These are phyloP conservation scores for Aspergillus sojae DNA, from an alignment of 2,329 filamentous ascomycete species.

Conservation along the genomic window DNA sequence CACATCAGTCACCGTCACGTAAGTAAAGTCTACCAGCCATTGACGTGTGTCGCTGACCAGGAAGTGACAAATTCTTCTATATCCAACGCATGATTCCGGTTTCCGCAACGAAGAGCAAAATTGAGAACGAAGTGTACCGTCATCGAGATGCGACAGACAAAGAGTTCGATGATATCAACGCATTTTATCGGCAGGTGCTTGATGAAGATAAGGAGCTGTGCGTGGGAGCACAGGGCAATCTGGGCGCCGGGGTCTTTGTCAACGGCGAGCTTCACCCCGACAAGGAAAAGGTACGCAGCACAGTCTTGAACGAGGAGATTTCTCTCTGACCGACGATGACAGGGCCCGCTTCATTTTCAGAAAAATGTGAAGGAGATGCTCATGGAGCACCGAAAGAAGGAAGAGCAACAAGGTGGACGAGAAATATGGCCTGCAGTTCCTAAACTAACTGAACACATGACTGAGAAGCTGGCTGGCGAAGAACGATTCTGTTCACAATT, in stretches of 20 bases:
- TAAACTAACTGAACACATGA: neutral
- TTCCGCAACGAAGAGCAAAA: constrained; percentile 53
- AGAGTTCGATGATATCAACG: constrained; percentile 59
- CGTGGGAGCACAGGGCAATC: constrained; percentile 60
- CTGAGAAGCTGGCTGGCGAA: neutral
- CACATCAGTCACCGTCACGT: constrained; percentile 36
- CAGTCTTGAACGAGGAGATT: neutral
- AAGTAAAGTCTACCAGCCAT: constrained; percentile 12
- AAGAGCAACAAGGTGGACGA: constrained; percentile 42
- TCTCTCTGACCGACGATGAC: neutral
- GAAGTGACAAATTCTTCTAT: constrained; percentile 60
- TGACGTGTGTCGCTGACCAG: neutral
- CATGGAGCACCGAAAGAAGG: constrained; percentile 47
- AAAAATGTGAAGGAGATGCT: constrained; percentile 51
- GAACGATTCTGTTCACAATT: neutral
- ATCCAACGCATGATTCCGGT: constrained; percentile 64
- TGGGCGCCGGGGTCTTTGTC: constrained; percentile 62
- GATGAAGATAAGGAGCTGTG: constrained; percentile 66
- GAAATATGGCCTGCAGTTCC: constrained; percentile 55
- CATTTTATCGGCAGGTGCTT: constrained; percentile 65
- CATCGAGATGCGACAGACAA: constrained; percentile 61
- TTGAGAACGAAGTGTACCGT: constrained; percentile 65
- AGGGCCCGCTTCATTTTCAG: constrained; percentile 56
- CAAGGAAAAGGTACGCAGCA: constrained; percentile 53
- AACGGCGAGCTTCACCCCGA: constrained; percentile 65